Conservation (phyloP, 1,139 yeast genomes). For the Pichia sp. region DNA sequence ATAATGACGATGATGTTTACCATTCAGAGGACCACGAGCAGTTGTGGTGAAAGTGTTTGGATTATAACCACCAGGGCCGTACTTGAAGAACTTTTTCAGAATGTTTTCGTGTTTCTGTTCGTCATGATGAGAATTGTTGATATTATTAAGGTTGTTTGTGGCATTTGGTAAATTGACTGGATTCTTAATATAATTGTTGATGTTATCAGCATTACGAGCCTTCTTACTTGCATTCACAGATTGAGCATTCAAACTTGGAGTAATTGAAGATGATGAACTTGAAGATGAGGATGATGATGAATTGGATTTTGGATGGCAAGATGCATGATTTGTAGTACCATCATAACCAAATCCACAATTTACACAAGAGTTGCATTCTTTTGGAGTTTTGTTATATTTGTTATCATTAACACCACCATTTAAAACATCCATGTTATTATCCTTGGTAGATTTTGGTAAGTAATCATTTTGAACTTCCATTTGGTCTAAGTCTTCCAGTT, state of each 20-base stretch:
- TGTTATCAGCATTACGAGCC: neutral
- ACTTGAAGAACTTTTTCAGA: conserved; percentile 19
- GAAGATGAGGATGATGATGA: neutral
- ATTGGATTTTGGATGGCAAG: conserved; percentile 7
- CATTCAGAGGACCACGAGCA: conserved; percentile 4
- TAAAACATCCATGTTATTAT: conserved; percentile 14
- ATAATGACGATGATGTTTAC: conserved; percentile 13
- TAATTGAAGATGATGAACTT: neutral
- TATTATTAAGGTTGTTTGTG: neutral
- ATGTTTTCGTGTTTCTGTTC: conserved; percentile 19
- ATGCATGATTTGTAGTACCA: neutral
- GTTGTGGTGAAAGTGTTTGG: conserved; percentile 5
- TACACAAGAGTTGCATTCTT: conserved; percentile 29
- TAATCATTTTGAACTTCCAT: conserved; percentile 29
- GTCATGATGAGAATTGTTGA: conserved; percentile 3
- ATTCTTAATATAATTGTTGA: neutral
- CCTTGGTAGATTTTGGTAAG: conserved; percentile 17
- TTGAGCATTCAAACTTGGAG: conserved; percentile 4
- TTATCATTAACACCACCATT: conserved; percentile 10
- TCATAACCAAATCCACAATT: conserved; percentile 30
- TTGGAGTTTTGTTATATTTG: conserved; percentile 9
- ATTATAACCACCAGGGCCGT: conserved; percentile 19
- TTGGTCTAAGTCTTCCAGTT: conserved; percentile 25
- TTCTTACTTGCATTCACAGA: neutral
- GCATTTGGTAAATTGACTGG: neutral